Evolutionary conservation across 768 basidiomycete species (phyloP), one percentile per base, ranked within the genome.

Genomic region (Russula earlei): DNA sequence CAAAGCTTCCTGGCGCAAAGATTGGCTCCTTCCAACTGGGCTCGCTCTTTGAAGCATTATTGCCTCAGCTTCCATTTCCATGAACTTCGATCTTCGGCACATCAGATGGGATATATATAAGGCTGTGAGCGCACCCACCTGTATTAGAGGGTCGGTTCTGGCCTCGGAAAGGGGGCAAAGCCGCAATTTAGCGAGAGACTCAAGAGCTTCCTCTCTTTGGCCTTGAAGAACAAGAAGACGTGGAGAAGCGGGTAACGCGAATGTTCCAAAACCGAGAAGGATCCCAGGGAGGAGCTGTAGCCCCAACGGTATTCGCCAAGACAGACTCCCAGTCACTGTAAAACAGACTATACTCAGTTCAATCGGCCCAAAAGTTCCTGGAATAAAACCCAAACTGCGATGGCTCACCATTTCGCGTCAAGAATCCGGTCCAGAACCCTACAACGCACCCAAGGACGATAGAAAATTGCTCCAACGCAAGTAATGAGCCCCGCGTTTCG

Each of bases 371-470:
- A n/a, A 17, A n/a, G 24, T n/a, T 41, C 22, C 48, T 44, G 19
- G n/a, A 38, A n/a, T n/a, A n/a, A n/a, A n/a, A n/a, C n/a, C 36
- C 38, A 22, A 19, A 49, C 8, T 25, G n/a, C 27, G 2, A n/a
- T 15, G n/a, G 69, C 80, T 34, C 63, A 86, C 85, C 64, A 20
- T 76, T 67, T 14, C 88, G 80, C 0, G 87, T 91, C 42, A 79
- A 64, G 64, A 85, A 91, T 0, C 88, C 89, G 4, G 79, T 77
- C 88, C 89, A 91, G 63, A 91, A 91, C 2, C 88, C 88, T 14
- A 87, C 69, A 0, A 91, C 87, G 5, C 89, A 87, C 3, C 88
- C 89, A 0, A 85, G 70, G 14, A 91, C 87, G 48, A 91, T 91
- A 19, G 84, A 80, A 41, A 89, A 76, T 56, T 91, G 88, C 63